A percentile compares a stretch with the other conserved stretches of the same genome.
phyloP scores from a whole-genome alignment of 805 yeast genomes.

The Citeromyces matritensis region DNA sequence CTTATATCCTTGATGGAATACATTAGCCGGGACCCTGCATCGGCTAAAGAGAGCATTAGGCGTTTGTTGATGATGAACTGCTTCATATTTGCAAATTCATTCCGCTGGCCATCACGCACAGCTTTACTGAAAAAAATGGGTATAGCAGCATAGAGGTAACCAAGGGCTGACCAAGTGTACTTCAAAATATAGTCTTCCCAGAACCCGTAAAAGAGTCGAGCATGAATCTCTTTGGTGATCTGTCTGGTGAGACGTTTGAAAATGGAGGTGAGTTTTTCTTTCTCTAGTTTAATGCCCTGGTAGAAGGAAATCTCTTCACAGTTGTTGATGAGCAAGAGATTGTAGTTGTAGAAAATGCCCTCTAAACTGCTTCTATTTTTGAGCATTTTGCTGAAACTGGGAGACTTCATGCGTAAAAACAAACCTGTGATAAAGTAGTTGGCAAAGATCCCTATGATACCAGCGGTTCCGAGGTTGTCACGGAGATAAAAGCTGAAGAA shows the following conservation, averaged over 20 bases:
- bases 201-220: constrained; percentile 55
- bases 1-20: constrained; percentile 86
- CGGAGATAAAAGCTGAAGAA: constrained; percentile 75
- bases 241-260: constrained; percentile 34
- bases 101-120: constrained; percentile 6
- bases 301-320: constrained; percentile 92
- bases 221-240: constrained; percentile 22
- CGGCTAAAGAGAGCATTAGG: constrained; percentile 80
- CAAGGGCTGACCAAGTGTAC: constrained; percentile 90
- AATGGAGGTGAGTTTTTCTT: constrained; percentile 41
- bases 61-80: constrained; percentile 85
- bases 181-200: constrained; percentile 79
- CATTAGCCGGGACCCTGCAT: constrained; percentile 91
- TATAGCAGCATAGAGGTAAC: constrained; percentile 80
- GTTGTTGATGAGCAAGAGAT: constrained; percentile 71
- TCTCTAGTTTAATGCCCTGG: constrained; percentile 76
- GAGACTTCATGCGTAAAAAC: constrained; percentile 58
- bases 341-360: constrained; percentile 81
- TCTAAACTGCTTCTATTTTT: constrained; percentile 65
- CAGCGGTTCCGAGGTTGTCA: constrained; percentile 78
- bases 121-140: constrained; percentile 57
- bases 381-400: constrained; percentile 70
- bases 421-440: constrained; percentile 75
- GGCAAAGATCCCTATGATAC: constrained; percentile 65
- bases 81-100: constrained; percentile 55